These are phyloP conservation scores for Flaveria ramosissima DNA, from an alignment of 129 eudicot genomes.

Conservation along the genomic window DNA sequence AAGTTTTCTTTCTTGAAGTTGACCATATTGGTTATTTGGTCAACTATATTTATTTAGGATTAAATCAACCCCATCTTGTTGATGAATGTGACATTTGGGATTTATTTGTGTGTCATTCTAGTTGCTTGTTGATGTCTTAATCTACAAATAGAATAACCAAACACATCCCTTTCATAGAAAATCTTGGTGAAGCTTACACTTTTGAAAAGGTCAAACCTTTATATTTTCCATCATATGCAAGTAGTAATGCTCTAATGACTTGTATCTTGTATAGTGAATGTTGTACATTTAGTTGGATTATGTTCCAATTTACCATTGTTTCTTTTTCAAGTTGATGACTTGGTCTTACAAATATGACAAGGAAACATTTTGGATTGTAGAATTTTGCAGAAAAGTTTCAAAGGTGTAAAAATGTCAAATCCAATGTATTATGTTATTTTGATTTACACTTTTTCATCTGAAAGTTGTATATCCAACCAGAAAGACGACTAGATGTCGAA, in stretches of 20 bases:
- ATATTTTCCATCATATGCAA: background rate
- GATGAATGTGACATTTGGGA: slow-evolving; percentile 23
- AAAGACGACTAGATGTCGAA: no score
- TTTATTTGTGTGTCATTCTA: slow-evolving; percentile 7
- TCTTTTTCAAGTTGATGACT: slow-evolving; percentile 15
- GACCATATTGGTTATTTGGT: slow-evolving; percentile 15
- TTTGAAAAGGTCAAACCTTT: slow-evolving; percentile 11
- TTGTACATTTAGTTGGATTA: slow-evolving; percentile 8
- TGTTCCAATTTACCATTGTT: background rate
- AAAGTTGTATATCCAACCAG: background rate
- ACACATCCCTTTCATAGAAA: slow-evolving; percentile 17
- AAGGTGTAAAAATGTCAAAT: slow-evolving; percentile 17
- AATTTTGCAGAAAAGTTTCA: background rate
- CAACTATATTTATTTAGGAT: slow-evolving; percentile 19
- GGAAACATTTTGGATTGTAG: slow-evolving; percentile 19
- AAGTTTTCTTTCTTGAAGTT: slow-evolving; percentile 7
- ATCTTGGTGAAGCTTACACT: slow-evolving; percentile 7
- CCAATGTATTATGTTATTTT: background rate
- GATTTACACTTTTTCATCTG: background rate
- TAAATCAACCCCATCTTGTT: slow-evolving; percentile 21
- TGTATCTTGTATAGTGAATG: slow-evolving; percentile 18
- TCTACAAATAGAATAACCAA: slow-evolving; percentile 9
- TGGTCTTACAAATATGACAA: slow-evolving; percentile 16
- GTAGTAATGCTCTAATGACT: background rate
- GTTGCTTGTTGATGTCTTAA: slow-evolving; percentile 29